Percentiles rank a stretch among this genome's conserved stretches.
phyloP scores from a whole-genome alignment of 139 green algal species.

The Coelastrella sp. region DNA sequence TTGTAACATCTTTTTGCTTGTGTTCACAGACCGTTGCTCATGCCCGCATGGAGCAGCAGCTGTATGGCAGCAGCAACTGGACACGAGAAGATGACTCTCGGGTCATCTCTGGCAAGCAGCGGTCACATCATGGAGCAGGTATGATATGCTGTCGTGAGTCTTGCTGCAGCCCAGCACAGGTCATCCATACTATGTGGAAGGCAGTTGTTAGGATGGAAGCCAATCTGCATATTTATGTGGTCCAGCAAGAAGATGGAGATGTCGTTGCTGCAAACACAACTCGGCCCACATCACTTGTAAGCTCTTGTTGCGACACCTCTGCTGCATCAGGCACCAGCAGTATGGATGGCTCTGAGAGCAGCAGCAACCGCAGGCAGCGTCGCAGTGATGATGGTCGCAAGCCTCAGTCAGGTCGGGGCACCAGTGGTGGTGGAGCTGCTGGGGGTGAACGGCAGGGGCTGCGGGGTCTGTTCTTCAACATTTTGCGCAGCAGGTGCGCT shows the following conservation, averaged over 20 bases:
- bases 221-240: no score
- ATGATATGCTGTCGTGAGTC: not conserved
- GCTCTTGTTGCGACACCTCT: not conserved
- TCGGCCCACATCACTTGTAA: no score
- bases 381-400: constrained; percentile 18
- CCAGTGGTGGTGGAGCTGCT: not conserved
- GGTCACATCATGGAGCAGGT: constrained; percentile 5
- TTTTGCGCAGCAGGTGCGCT: constrained; percentile 51
- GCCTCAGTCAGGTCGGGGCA: not conserved
- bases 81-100: constrained; percentile 58
- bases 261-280: no score
- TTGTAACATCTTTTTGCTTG: not conserved
- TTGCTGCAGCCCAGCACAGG: no score
- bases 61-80: constrained; percentile 57
- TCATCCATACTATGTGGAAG: no score
- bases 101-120: constrained; percentile 68
- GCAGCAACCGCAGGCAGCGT: constrained; percentile 23
- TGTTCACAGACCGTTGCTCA: constrained; percentile 66
- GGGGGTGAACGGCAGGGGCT: constrained; percentile 44
- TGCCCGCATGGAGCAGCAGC: constrained; percentile 81
- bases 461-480: constrained; percentile 66
- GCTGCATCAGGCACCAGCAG: constrained; percentile 28
- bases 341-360: not conserved
- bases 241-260: no score
- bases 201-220: no score